Evolutionary conservation across 768 basidiomycete genomes (phyloP), one percentile per base, ranked within the genome.

Genomic region (Leccinum uliginosum): DNA sequence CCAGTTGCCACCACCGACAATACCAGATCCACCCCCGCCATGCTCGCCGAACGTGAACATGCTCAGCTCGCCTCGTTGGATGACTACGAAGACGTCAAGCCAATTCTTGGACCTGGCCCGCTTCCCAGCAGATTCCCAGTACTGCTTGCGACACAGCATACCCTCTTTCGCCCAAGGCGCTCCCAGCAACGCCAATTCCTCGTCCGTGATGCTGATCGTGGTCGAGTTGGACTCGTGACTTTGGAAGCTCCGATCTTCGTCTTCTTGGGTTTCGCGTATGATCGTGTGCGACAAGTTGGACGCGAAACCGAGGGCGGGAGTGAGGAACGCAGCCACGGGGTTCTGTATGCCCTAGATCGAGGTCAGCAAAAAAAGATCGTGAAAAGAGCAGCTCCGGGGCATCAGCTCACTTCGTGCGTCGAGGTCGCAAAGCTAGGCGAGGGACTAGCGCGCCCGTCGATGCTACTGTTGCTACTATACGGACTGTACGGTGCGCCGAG

Each of bases 131-230:
- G 82, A 80, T 65, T 98, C 96, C 86, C 91, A 94, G 69, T 95
- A 98, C 59, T 93, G 91, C 69, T 98, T 98, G 23, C 95, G 86
- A 62, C 87, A 88, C 9, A 99, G 82, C 79, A 96, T 90, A 12
- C 97, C 97, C 72, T 99, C 97, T 73, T 99, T 99, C 0, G 97
- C 97, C 96, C 96, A 99, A 0, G 97, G 97, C 6, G 97, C 86
- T 15, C 97, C 97, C 15, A 97, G 84, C 35, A 98, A 76, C 2
- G 96, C 96, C 12, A 99, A 79, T 73, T 97, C 93, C 71, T 98
- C 97, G 64, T 98, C 96, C 7, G 89, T 85, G 57, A 98, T 92
- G 51, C 92, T 93, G 63, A 91, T 87, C 32, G 80, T 84, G 1
- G 87, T 89, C 26, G 87, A 86, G 27, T 69, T 73, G 5, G 90